phyloP scores from a whole-genome alignment of 306 rosid species.

The Notholithocarpus densiflorus region DNA sequence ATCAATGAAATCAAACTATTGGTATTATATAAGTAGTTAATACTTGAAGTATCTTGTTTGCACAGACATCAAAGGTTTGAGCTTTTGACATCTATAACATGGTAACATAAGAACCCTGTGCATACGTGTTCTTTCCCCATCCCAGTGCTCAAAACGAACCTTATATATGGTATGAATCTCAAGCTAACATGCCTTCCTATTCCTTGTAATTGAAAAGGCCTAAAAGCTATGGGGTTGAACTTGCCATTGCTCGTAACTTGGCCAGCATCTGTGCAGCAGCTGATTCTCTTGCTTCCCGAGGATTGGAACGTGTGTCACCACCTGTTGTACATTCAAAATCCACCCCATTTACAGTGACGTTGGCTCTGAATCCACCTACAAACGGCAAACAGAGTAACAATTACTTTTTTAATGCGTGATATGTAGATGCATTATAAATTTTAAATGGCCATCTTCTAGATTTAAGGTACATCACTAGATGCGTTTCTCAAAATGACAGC shows the following conservation, averaged over 20 bases:
- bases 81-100: no score
- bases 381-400: not conserved
- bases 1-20: no score
- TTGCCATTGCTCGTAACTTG: conserved; percentile 22
- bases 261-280: conserved; percentile 45
- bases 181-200: not conserved
- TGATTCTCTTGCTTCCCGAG: conserved; percentile 46
- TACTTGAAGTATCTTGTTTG: no score
- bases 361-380: conserved; percentile 64
- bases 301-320: conserved; percentile 29
- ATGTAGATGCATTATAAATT: not conserved
- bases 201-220: not conserved
- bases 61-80: no score
- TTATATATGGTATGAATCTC: no score
- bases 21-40: no score
- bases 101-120: no score
- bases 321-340: conserved; percentile 48
- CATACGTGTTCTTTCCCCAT: no score
- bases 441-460: no score
- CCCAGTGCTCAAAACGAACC: no score
- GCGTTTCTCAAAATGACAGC: no score
- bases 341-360: conserved; percentile 44
- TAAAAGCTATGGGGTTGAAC: not conserved
- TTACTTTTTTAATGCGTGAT: not conserved
- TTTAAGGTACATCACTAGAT: no score